A percentile compares a stretch with the other conserved stretches of the same genome.
Evolutionary conservation across 129 eudicot genomes (phyloP).

Genomic region (Pittosporum tobira): DNA sequence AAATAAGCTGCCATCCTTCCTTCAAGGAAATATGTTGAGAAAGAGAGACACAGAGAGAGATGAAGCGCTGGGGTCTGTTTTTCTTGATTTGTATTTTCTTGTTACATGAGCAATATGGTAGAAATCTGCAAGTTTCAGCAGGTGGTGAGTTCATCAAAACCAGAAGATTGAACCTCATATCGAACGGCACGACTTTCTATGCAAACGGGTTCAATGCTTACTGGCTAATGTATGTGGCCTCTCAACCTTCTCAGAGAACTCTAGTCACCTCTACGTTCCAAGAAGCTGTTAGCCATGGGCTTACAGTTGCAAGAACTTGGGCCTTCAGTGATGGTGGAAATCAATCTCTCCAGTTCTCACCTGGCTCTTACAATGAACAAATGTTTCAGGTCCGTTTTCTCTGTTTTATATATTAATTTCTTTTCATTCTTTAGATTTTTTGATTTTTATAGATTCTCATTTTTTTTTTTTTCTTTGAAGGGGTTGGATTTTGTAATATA

Average conservation of each 20-base stretch:
- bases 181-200: constrained; percentile 70
- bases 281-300: constrained; percentile 58
- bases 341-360: constrained; percentile 46
- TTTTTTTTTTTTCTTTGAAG: constrained; percentile 28
- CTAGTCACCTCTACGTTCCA: constrained; percentile 55
- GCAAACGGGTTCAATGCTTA: constrained; percentile 89
- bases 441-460: not conserved
- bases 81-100: too few species aligned
- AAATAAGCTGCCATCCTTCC: too few species aligned
- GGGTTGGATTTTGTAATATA: constrained; percentile 88
- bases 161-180: constrained; percentile 60
- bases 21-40: too few species aligned
- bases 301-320: constrained; percentile 81
- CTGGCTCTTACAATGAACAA: constrained; percentile 72
- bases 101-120: too few species aligned
- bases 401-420: not conserved
- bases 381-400: constrained; percentile 43
- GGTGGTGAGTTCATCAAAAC: constrained; percentile 50
- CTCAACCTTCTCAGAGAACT: constrained; percentile 66
- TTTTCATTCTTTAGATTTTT: not conserved
- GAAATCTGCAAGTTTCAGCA: too few species aligned
- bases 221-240: constrained; percentile 63
- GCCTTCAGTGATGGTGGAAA: constrained; percentile 80
- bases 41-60: too few species aligned
- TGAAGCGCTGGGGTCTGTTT: too few species aligned